Percentiles rank a stretch among this genome's conserved stretches.
These are phyloP conservation scores for Aspergillus fischeri DNA, from an alignment of 2,329 filamentous ascomycete species.

Conservation along the genomic window DNA sequence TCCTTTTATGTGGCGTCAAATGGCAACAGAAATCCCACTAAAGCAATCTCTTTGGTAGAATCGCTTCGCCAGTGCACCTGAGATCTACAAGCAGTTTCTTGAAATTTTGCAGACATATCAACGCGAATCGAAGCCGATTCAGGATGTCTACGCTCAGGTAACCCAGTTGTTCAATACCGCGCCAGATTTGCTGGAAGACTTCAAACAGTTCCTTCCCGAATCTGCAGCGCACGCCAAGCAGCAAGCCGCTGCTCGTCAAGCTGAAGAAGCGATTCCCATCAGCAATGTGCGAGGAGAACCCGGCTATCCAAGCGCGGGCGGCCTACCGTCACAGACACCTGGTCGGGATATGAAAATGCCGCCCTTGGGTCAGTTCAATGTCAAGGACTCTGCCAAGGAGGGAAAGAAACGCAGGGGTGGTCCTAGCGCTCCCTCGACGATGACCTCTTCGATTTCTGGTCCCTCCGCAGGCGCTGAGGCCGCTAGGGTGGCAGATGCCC, in stretches of 20 bases:
- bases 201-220: slow-evolving; percentile 96
- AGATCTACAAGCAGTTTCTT: slow-evolving; percentile 98
- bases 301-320: slow-evolving; percentile 38
- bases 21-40: background rate
- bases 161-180: slow-evolving; percentile 90
- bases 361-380: slow-evolving; percentile 90
- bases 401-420: slow-evolving; percentile 78
- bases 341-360: slow-evolving; percentile 67
- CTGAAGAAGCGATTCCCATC: slow-evolving; percentile 65
- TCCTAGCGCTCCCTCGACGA: slow-evolving; percentile 37
- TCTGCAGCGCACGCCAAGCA: slow-evolving; percentile 69
- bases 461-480: slow-evolving; percentile 28
- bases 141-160: slow-evolving; percentile 96
- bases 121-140: slow-evolving; percentile 94
- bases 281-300: slow-evolving; percentile 59
- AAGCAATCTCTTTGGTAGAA: slow-evolving; percentile 55
- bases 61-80: slow-evolving; percentile 90
- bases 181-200: slow-evolving; percentile 92
- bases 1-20: background rate
- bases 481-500: slow-evolving; percentile 30
- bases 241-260: slow-evolving; percentile 55
- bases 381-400: slow-evolving; percentile 78
- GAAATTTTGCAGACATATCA: slow-evolving; percentile 98
- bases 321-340: slow-evolving; percentile 49
- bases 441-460: slow-evolving; percentile 33